Evolutionary conservation across 2,329 filamentous ascomycete species (phyloP), one percentile per base, ranked within the genome.

Genomic region (Scleromitrula shiraiana): DNA sequence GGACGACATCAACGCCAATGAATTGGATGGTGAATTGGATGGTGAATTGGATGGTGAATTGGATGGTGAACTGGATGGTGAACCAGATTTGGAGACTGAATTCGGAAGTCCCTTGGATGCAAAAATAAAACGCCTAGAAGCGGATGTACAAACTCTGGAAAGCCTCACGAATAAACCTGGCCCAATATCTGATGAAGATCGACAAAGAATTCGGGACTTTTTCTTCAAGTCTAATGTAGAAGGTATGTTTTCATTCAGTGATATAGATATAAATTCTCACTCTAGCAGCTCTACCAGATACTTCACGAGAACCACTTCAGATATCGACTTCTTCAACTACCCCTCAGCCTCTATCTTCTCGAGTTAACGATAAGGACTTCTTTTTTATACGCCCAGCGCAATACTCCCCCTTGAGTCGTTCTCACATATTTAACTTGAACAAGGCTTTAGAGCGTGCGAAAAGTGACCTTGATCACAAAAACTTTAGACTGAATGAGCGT

Each of bases 121-220:
- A 35, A 37, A 32, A 27, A 43, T 53, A 33, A 42, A 43, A 23
- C 26, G 32, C 20, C 20, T 41, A 20, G 33, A 50, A 12, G 49
- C 26, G 5, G 50, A 52, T 22, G 22, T 54, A 17, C 19, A 52
- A 14, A 45, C 22, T 26, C 19, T 54, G 22, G 45, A 49, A 27
- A 38, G 29, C 30, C 32, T 54, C 19, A 50, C 47, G 12, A 44
- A 52, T 10, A 46, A 50, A 22, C 42, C 47, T 7, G 41, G 47
- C 17, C 46, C 49, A n/a, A 49, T 54, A 10, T 47, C 52, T 30
- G 45, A 36, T 36, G 50, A 50, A 22, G 44, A 54, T 37, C 37
- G 36, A 40, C 24, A 38, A 22, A 50, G 33, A 15, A 52, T 54
- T 33, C 41, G 47, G 29, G 38, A 40, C n/a, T 46, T 45, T 22